Base-by-base conservation (phyloP, 2,329 filamentous ascomycete species). In the Hyphodiscus sp. region DNA sequence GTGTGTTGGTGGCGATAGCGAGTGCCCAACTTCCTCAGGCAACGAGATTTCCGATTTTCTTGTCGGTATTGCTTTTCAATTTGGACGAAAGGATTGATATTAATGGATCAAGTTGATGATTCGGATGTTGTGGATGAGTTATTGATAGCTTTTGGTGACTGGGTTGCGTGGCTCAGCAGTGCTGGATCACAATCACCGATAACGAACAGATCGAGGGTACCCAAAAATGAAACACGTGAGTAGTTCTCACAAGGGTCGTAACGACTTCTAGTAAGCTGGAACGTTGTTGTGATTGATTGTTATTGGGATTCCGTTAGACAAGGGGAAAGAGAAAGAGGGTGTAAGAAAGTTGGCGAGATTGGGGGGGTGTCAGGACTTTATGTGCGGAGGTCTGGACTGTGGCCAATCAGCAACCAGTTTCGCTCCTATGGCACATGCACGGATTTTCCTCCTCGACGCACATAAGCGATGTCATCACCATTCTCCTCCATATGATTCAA, bases 191-290 rank as follows among this genome's bases (percentile, higher is more conserved):
- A 56, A 57, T 51, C 58, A 60, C 56, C 60, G 58, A 61, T 62
- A 58, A 59, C 51, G 57, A 26, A 51, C 49, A 54, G 47, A 63
- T 64, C 62, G 62, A 67, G 65, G 65, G 65, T 67, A 68, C 64
- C 61, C 49, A 53, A 8, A 53, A 61, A 52, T 62, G 38, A 45
- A 46, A 55, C 59, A 65, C 57, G 52, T 62, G 62, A 55, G 54
- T 54, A 63, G 58, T 59, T 54, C 46, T 60, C 55, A 58, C 38
- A 58, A 50, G 49, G 54, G 52, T 54, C 55, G 42, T 51, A 58
- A 47, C 50, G 56, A 50, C 38, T 55, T 58, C 48, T 52, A 61
- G 51, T 46, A 58, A 64, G 53, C 58, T 58, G 53, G 49, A 60
- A 60, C 51, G 55, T 58, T 45, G 53, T 65, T 62, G 59, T 51